phyloP scores from a whole-genome alignment of 2,329 filamentous ascomycete genomes.

The Arthroderma sp. region DNA sequence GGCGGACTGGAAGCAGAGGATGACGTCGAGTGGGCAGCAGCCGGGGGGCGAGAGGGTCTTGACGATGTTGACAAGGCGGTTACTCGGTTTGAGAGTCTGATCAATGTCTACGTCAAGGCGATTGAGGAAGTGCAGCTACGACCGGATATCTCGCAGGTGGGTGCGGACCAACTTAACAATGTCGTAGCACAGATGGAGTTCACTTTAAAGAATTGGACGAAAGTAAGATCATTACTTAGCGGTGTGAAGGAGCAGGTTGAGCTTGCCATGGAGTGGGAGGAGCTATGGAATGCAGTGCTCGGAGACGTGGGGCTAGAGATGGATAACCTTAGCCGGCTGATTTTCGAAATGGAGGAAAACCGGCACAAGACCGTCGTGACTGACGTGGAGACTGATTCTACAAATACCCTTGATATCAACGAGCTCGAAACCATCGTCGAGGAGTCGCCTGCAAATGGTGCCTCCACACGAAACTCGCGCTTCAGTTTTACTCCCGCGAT shows the following conservation, averaged over 20 bases:
- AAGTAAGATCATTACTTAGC: slow-evolving; percentile 64
- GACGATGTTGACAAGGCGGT: slow-evolving; percentile 56
- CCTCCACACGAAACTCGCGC: slow-evolving; percentile 45
- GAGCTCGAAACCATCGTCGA: slow-evolving; percentile 90
- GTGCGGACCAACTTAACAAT: slow-evolving; percentile 54
- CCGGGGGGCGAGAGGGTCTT: slow-evolving; percentile 52
- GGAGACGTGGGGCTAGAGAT: slow-evolving; percentile 87
- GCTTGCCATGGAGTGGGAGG: slow-evolving; percentile 97
- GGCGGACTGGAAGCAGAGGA: slow-evolving; percentile 84
- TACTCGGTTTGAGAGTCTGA: slow-evolving; percentile 69
- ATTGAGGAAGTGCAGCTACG: slow-evolving; percentile 82
- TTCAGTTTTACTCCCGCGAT: slow-evolving; percentile 54
- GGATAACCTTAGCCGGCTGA: slow-evolving; percentile 61
- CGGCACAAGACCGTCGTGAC: slow-evolving; percentile 60
- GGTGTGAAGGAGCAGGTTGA: slow-evolving; percentile 83
- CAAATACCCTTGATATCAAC: slow-evolving; percentile 57
- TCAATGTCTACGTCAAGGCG: slow-evolving; percentile 85
- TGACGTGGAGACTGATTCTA: slow-evolving; percentile 43
- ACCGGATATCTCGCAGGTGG: slow-evolving; percentile 58
- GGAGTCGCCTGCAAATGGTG: slow-evolving; percentile 53
- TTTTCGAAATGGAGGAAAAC: slow-evolving; percentile 97
- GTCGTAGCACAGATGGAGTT: slow-evolving; percentile 82
- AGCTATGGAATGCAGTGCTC: slow-evolving; percentile 85
- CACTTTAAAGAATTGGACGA: slow-evolving; percentile 71
- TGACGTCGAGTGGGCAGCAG: slow-evolving; percentile 91